Evolutionary conservation across 768 basidiomycete genomes (phyloP).

Genomic region (Pisolithus sp.): DNA sequence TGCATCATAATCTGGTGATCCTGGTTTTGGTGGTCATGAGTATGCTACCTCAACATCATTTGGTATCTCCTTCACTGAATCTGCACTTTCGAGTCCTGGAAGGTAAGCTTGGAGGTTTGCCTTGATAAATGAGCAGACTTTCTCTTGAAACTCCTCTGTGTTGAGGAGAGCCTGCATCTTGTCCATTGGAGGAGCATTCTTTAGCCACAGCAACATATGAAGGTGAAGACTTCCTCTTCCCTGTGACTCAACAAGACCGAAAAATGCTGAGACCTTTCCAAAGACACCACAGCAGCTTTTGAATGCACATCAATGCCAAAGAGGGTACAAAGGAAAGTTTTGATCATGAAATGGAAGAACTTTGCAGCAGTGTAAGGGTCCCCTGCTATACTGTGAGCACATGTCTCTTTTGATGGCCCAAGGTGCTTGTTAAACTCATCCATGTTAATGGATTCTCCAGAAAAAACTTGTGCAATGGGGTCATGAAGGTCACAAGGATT

Average conservation of each 20-base stretch:
- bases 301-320: conserved; percentile 24
- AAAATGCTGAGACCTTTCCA: background rate
- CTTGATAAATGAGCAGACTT: conserved; percentile 25
- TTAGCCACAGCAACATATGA: conserved; percentile 30
- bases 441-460: conserved; percentile 38
- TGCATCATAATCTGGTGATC: conserved; percentile 17
- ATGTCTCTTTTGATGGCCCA: conserved; percentile 14
- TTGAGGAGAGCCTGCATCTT: background rate
- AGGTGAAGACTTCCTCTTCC: conserved; percentile 9
- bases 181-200: conserved; percentile 22
- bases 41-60: conserved; percentile 19
- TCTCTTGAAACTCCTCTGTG: conserved; percentile 18
- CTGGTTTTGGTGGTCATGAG: conserved; percentile 31
- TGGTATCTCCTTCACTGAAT: conserved; percentile 18
- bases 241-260: conserved; percentile 23
- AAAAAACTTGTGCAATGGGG: conserved; percentile 13
- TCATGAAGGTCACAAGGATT: no score
- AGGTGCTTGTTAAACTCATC: conserved; percentile 27
- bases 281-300: background rate
- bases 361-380: conserved; percentile 39
- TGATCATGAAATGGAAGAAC: conserved; percentile 35
- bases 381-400: conserved; percentile 24
- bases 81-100: conserved; percentile 9
- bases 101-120: conserved; percentile 7
- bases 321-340: conserved; percentile 23